A percentile compares a stretch with the other conserved stretches of the same genome.
Evolutionary conservation across 2,329 filamentous ascomycete species (phyloP).

Genomic region (Penicillium capsulatum): DNA sequence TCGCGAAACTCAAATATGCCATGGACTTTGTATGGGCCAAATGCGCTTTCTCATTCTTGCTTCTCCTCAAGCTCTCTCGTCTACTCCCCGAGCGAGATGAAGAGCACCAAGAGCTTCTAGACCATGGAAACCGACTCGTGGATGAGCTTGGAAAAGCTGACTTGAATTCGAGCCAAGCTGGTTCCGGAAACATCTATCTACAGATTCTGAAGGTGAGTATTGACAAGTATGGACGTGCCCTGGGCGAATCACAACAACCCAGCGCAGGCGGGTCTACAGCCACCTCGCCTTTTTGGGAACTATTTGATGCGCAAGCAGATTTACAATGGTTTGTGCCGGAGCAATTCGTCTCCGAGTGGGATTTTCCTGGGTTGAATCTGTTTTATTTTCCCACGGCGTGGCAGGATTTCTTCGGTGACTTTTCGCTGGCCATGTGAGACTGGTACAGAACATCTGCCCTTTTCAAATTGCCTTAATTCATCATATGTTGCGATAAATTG

Average conservation of each 20-base stretch:
- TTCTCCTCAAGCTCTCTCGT: slow-evolving; percentile 52
- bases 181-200: slow-evolving; percentile 48
- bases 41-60: slow-evolving; percentile 54
- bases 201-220: slow-evolving; percentile 49
- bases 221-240: slow-evolving; percentile 48
- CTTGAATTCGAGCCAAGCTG: slow-evolving; percentile 31
- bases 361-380: slow-evolving; percentile 53
- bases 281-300: slow-evolving; percentile 33
- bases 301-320: slow-evolving; percentile 43
- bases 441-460: no score
- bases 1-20: slow-evolving; percentile 51
- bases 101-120: slow-evolving; percentile 40
- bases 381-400: slow-evolving; percentile 48
- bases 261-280: slow-evolving; percentile 11
- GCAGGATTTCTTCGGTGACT: slow-evolving; percentile 48
- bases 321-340: slow-evolving; percentile 53
- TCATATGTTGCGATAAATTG: no score
- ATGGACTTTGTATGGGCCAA: slow-evolving; percentile 60
- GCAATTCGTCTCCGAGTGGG: slow-evolving; percentile 57
- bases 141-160: slow-evolving; percentile 40
- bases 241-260: slow-evolving; percentile 35
- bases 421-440: slow-evolving; percentile 32
- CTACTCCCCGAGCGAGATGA: slow-evolving; percentile 44
- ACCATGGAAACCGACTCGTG: slow-evolving; percentile 44
- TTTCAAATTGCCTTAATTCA: no score